phyloP scores from a whole-genome alignment of 108 stramenopile genomes.

The Nitzschia putrida region DNA sequence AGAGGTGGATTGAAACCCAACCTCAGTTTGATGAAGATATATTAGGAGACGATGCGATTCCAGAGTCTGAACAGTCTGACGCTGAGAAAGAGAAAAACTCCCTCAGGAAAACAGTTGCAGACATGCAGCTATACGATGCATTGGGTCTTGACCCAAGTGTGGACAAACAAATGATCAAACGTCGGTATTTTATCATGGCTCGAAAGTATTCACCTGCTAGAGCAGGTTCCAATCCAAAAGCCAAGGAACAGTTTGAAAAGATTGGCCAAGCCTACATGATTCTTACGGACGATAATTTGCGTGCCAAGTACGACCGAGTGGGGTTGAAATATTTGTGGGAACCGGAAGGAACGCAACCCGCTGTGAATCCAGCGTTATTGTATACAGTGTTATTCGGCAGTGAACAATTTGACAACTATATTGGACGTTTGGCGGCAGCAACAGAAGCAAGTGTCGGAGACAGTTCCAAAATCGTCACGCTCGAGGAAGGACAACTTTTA shows the following conservation, averaged over 20 bases:
- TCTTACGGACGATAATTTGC: conserved; percentile 58
- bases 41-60: conserved; percentile 39
- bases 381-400: conserved; percentile 81
- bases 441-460: conserved; percentile 64
- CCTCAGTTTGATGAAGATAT: conserved; percentile 61
- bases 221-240: conserved; percentile 56
- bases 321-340: conserved; percentile 56
- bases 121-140: conserved; percentile 66
- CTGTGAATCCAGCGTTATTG: conserved; percentile 66
- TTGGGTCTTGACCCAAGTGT: conserved; percentile 72
- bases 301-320: conserved; percentile 62
- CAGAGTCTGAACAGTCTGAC: conserved; percentile 10
- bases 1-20: conserved; percentile 33
- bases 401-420: conserved; percentile 74
- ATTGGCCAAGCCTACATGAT: conserved; percentile 76
- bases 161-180: conserved; percentile 72
- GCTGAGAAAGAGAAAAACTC: neutral
- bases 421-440: conserved; percentile 65
- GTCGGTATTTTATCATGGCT: conserved; percentile 87
- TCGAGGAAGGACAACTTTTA: conserved; percentile 48
- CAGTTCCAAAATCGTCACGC: conserved; percentile 35
- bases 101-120: conserved; percentile 41
- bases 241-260: conserved; percentile 67
- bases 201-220: conserved; percentile 87
- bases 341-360: conserved; percentile 21